Base-by-base conservation (phyloP, 371 early-diverging fungal species). In the Mucor mucedo region DNA sequence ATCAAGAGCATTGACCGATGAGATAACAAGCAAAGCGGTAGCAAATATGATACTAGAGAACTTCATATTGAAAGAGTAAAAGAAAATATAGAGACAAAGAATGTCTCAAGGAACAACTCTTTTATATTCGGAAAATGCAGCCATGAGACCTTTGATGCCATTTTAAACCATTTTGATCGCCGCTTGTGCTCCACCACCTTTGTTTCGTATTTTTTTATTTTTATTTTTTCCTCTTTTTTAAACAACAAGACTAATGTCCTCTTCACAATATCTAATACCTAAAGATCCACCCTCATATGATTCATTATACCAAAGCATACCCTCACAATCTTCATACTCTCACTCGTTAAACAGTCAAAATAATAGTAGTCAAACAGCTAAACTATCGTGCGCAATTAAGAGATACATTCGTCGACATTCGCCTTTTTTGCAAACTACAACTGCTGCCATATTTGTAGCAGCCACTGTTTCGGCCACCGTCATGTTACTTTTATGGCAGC, bases 251-350 rank as follows among this genome's bases (percentile, higher is more conserved):
- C 13, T 32, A 39, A 69, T 69, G 65, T 62, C 66, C 47, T 69
- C 47, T 27, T 62, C 71, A n/a, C 60, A 62, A 45, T 52, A 62
- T 33, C 54, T 72, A 27, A 59, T 72, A 63, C 75, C 77, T 41
- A 78, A 78, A 65, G 78, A 78, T 55, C 78, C 73, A 39, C 78
- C 78, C 14, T 73, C 78, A 9, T 78, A 78, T 63, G 75, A 78
- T 27, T 78, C 78, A 33, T 32, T 78, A 38, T 78, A 78, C 55
- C 54, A 75, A 10, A 60, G 66, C 28, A 64, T 72, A 55, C 66
- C 72, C 16, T 61, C 68, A 27, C 66, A 60, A 14, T 56, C 71
- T 10, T 68, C 66, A 52, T 55, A 50, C 14, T 50, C 62, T 44
- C 61, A 52, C 44, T 44, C 53, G 2, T 16, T 54, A 29, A 53